A percentile compares a stretch with the other conserved stretches of the same genome.
Evolutionary conservation across 257 asterid species (phyloP).

Genomic region (Fraxinus anomala): DNA sequence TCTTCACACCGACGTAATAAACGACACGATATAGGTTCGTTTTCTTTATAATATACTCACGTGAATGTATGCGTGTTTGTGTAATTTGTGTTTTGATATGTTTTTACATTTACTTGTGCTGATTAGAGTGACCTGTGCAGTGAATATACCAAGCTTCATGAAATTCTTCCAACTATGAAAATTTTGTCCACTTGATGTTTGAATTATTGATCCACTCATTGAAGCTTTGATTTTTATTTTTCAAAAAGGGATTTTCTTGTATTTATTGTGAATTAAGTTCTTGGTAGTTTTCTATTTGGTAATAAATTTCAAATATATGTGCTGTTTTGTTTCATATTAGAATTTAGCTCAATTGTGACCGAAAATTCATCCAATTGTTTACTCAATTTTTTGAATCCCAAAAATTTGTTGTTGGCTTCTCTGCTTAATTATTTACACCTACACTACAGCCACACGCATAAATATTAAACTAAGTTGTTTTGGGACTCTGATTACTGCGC

Average conservation of each 20-base stretch:
- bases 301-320: neutral
- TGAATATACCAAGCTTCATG: slow-evolving; percentile 10
- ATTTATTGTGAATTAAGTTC: neutral
- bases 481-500: neutral
- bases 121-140: slow-evolving; percentile 8
- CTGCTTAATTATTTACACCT: neutral
- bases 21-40: neutral
- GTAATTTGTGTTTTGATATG: neutral
- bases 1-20: neutral
- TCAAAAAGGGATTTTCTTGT: neutral
- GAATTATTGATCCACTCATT: neutral
- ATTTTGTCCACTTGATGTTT: neutral
- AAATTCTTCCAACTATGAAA: neutral
- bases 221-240: slow-evolving; percentile 7
- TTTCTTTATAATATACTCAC: neutral
- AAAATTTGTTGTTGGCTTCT: neutral
- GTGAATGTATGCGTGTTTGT: neutral
- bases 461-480: neutral
- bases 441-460: neutral
- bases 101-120: neutral
- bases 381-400: neutral
- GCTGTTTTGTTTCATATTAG: neutral
- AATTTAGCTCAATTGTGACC: neutral
- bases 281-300: neutral
- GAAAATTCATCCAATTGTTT: neutral